Evolutionary conservation across 176 grass and related monocot species (phyloP).

Genomic region (Carex myosuroides): DNA sequence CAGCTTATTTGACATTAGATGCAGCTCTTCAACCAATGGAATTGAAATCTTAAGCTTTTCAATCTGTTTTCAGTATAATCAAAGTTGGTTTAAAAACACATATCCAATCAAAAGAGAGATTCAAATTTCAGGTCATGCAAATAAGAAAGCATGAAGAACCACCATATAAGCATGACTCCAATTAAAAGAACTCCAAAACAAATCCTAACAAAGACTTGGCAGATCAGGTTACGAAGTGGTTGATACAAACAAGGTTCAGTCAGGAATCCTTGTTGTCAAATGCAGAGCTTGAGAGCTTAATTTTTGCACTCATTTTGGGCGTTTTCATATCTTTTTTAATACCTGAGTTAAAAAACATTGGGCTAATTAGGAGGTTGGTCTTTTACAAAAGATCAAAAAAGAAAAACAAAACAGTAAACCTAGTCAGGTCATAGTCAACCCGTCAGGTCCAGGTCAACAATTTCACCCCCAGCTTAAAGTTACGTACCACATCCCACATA

Average conservation of each 20-base stretch:
- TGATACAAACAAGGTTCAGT: not conserved
- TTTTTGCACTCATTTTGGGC: not conserved
- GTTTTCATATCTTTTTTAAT: not conserved
- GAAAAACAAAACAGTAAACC: not conserved
- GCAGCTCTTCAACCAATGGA: conserved; percentile 56
- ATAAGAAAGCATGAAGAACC: not conserved
- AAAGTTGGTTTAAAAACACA: not conserved
- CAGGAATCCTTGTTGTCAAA: not conserved
- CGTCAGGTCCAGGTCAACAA: not conserved
- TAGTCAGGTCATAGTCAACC: not conserved
- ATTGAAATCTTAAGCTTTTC: conserved; percentile 60
- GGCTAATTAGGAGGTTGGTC: not conserved
- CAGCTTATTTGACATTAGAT: conserved; percentile 79
- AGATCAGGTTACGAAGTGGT: not conserved
- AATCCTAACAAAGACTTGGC: not conserved
- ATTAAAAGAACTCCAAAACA: not conserved
- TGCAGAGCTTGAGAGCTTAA: not conserved
- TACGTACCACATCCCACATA: conserved; percentile 68
- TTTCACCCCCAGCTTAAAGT: not conserved
- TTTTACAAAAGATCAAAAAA: not conserved
- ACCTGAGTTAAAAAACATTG: not conserved
- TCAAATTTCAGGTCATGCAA: not conserved
- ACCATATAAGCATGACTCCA: not conserved
- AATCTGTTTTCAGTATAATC: conserved; percentile 46
- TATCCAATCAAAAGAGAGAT: not conserved